Conservation (phyloP, 1,284 basidiomycete genomes). For the Boletus mariae region DNA sequence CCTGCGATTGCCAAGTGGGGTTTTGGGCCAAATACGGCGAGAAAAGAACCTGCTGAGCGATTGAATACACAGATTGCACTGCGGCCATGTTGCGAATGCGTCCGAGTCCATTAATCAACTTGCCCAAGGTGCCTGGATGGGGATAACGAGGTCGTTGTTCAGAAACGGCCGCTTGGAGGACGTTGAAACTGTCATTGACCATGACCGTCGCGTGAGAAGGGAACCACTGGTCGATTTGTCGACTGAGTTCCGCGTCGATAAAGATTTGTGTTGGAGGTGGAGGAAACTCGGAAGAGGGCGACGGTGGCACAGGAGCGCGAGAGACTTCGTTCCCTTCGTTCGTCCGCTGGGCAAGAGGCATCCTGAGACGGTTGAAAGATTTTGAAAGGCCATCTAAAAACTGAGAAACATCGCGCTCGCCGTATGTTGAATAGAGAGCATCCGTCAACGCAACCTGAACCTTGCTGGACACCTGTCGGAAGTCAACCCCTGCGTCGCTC, state of each 20-base stretch:
- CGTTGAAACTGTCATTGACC: conserved; percentile 35
- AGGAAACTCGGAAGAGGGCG: conserved; percentile 13
- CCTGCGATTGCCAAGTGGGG: too few relatives aligned
- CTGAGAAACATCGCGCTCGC: conserved; percentile 21
- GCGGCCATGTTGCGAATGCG: too few relatives aligned
- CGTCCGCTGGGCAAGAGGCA: conserved; percentile 20
- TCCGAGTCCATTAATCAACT: too few relatives aligned
- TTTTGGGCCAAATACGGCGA: too few relatives aligned
- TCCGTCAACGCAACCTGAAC: conserved; percentile 23
- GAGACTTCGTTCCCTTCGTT: conserved; percentile 1
- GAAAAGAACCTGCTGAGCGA: too few relatives aligned
- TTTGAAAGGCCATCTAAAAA: conserved; percentile 22
- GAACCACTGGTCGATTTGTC: conserved; percentile 43
- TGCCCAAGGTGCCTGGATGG: too few relatives aligned
- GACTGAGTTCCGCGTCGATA: conserved; percentile 30
- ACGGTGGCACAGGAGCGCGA: conserved; percentile 12
- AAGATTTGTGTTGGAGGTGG: conserved; percentile 19
- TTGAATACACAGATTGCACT: too few relatives aligned
- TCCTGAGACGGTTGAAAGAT: conserved; percentile 23
- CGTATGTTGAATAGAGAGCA: conserved; percentile 19
- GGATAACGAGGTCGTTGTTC: conserved; percentile 16
- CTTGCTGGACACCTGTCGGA: conserved; percentile 22
- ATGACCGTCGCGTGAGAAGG: conserved; percentile 29
- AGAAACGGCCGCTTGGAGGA: conserved; percentile 38
- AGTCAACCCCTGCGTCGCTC: conserved; percentile 16